These are phyloP conservation scores for Galeopsis tetrahit DNA, from an alignment of 257 asterid species.

Conservation along the genomic window DNA sequence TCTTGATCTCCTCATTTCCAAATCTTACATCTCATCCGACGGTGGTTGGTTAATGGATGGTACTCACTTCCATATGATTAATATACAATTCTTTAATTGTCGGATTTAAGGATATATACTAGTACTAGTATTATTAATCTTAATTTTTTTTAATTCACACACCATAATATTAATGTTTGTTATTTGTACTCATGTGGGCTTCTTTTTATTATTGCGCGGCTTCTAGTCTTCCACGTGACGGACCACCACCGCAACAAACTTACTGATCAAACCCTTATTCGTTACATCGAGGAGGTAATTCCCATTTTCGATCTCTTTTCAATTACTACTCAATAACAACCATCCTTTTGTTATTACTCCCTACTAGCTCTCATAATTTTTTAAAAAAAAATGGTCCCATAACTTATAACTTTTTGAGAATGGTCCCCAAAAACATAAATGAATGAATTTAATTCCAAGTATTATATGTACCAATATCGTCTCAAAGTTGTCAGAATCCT, in stretches of 20 bases:
- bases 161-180: slow-evolving; percentile 10
- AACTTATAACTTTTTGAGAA: too few species aligned
- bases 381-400: too few species aligned
- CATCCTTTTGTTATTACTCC: not conserved
- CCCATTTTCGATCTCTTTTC: not conserved
- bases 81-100: not conserved
- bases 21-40: slow-evolving; percentile 89
- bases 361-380: too few species aligned
- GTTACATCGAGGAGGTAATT: slow-evolving; percentile 68
- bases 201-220: slow-evolving; percentile 43
- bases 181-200: slow-evolving; percentile 26
- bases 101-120: not conserved
- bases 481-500: too few species aligned
- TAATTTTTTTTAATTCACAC: slow-evolving; percentile 13
- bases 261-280: slow-evolving; percentile 60
- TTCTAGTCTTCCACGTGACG: slow-evolving; percentile 83
- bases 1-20: slow-evolving; percentile 79
- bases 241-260: slow-evolving; percentile 78
- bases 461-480: too few species aligned
- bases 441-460: too few species aligned
- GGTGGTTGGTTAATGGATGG: slow-evolving; percentile 95
- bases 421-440: too few species aligned
- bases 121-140: slow-evolving; percentile 6
- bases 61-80: too few species aligned
- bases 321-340: not conserved